Percentiles rank a stretch among this genome's conserved stretches.
These are phyloP conservation scores for Pythium monospermum DNA, from an alignment of 352 stramenopile species.

Conservation along the genomic window DNA sequence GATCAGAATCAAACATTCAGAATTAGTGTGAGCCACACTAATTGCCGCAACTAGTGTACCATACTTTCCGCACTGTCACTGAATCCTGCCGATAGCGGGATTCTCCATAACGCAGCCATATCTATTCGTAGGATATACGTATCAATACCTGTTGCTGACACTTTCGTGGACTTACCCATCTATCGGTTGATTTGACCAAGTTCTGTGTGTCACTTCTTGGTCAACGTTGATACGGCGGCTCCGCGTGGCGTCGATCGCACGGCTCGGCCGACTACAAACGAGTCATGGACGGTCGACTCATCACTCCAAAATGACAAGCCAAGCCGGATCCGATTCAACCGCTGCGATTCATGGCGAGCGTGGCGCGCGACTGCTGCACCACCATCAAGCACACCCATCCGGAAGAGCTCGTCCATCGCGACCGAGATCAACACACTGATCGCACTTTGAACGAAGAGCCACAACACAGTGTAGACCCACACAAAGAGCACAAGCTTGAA, in stretches of 20 bases:
- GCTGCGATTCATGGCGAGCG: slow-evolving; percentile 42
- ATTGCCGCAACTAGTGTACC: no score
- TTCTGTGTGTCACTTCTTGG: neutral
- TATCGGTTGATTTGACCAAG: neutral
- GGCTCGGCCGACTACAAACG: slow-evolving; percentile 68
- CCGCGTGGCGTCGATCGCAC: slow-evolving; percentile 27
- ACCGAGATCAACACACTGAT: slow-evolving; percentile 65
- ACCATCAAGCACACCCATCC: slow-evolving; percentile 47
- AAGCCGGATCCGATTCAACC: slow-evolving; percentile 77
- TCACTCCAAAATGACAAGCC: slow-evolving; percentile 53
- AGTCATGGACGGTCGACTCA: slow-evolving; percentile 70
- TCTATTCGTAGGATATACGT: no score
- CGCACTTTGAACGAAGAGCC: slow-evolving; percentile 85
- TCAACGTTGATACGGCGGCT: neutral
- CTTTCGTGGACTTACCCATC: no score
- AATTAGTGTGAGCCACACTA: no score
- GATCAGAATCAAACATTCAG: no score
- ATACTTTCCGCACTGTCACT: no score
- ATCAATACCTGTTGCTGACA: no score
- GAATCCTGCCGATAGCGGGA: no score
- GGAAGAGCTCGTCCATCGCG: slow-evolving; percentile 34
- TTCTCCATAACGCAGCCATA: no score
- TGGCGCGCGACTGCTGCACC: neutral
- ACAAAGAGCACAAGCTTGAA: slow-evolving; percentile 69
- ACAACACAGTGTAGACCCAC: slow-evolving; percentile 88